Conservation (phyloP, 257 asterid species). For the Solanum piurae region DNA sequence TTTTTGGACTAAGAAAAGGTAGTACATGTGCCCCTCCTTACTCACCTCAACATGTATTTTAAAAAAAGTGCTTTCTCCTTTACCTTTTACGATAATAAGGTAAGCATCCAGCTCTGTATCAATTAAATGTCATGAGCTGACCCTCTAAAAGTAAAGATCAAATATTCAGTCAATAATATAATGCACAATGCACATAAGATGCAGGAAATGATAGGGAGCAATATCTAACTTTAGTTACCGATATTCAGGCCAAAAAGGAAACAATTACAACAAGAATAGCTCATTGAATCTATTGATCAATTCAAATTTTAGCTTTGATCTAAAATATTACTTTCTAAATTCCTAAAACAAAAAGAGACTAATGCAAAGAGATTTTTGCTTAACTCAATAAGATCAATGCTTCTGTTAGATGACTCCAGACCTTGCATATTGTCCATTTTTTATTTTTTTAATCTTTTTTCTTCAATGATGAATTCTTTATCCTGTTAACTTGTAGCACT, state of each 20-base stretch:
- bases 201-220: not conserved
- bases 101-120: not conserved
- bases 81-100: not conserved
- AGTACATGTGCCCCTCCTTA: not conserved
- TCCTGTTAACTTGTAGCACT: not conserved
- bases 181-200: not conserved
- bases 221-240: not conserved
- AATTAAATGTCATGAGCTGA: not conserved
- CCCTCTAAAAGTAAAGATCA: not conserved
- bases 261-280: not conserved
- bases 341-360: not conserved
- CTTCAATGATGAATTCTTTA: not conserved
- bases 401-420: not conserved
- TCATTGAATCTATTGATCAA: not conserved
- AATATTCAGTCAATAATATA: not conserved
- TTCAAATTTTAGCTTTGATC: not conserved
- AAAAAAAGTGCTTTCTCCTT: not conserved
- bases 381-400: not conserved
- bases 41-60: not conserved
- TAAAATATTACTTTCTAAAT: not conserved
- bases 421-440: not conserved
- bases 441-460: not conserved
- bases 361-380: not conserved
- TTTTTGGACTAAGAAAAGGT: not conserved
- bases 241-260: not conserved